These are phyloP conservation scores for Sporobolomyces pararoseus DNA, from an alignment of 768 basidiomycete genomes.

Conservation along the genomic window DNA sequence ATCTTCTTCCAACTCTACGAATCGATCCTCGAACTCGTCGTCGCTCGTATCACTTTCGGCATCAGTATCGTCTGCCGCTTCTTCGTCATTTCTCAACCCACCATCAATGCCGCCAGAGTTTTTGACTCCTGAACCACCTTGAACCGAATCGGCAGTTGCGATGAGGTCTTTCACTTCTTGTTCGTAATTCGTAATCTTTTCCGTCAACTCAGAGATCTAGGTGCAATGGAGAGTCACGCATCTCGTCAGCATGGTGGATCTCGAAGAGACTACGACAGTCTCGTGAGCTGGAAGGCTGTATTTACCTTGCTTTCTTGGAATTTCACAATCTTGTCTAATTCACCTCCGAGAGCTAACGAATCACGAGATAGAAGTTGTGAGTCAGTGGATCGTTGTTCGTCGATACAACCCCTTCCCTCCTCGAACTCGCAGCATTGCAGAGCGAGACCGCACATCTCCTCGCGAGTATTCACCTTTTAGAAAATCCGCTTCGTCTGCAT, in stretches of 20 bases:
- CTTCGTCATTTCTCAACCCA: constrained; percentile 31
- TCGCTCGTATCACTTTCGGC: constrained; percentile 55
- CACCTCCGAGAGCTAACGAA: constrained; percentile 59
- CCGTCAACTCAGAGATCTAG: constrained; percentile 75
- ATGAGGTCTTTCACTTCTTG: constrained; percentile 75
- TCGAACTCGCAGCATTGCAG: no score
- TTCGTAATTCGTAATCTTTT: constrained; percentile 76
- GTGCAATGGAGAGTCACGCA: neutral
- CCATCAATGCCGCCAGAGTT: constrained; percentile 60
- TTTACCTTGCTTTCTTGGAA: constrained; percentile 83
- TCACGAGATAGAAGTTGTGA: constrained; percentile 50
- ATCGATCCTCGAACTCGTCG: constrained; percentile 69
- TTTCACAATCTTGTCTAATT: constrained; percentile 88
- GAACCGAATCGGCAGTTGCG: constrained; percentile 49
- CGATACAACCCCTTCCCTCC: no score
- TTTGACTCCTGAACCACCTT: constrained; percentile 48
- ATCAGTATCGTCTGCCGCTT: constrained; percentile 49
- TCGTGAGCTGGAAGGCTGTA: neutral
- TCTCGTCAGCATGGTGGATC: neutral
- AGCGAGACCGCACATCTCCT: neutral
- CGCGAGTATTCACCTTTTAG: constrained; percentile 50
- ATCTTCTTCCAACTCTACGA: constrained; percentile 83
- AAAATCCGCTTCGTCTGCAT: constrained; percentile 77
- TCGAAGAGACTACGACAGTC: neutral
- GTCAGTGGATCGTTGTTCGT: no score